A percentile compares a stretch with the other conserved stretches of the same genome.
Conservation (phyloP, 192 early-diverging fungal species). For the Coemansia sp. region DNA sequence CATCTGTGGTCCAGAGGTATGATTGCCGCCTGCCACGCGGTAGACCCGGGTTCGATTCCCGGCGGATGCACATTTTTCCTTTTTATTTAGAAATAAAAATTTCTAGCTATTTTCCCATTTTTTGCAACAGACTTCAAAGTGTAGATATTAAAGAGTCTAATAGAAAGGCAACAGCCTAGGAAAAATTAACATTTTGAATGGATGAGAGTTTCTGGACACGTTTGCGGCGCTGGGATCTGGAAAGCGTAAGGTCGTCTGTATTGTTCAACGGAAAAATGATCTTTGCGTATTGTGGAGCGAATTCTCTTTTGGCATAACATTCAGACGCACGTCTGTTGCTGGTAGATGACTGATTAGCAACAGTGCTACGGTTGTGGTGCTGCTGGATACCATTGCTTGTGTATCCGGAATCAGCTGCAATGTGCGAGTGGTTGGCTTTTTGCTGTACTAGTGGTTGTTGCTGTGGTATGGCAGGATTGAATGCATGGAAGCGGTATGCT, state of each 20-base stretch:
- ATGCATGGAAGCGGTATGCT: constrained; percentile 52
- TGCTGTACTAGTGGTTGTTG: not conserved
- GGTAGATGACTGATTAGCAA: not conserved
- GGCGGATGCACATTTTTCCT: constrained; percentile 54
- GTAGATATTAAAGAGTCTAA: not conserved
- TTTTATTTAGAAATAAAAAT: too few relatives aligned
- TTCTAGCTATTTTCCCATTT: constrained; percentile 1
- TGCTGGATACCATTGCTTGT: not conserved
- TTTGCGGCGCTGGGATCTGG: constrained; percentile 46
- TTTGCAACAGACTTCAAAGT: not conserved
- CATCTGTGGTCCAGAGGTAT: constrained; percentile 61
- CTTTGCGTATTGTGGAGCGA: constrained; percentile 36
- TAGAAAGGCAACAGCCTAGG: not conserved
- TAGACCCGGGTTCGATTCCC: constrained; percentile 80
- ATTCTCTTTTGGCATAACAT: constrained; percentile 33
- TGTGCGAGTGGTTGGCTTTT: not conserved
- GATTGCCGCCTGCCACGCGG: constrained; percentile 75
- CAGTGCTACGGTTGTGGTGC: not conserved
- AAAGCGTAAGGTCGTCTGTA: constrained; percentile 36
- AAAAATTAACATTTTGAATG: constrained; percentile 21
- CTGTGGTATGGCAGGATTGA: constrained; percentile 23
- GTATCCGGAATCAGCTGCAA: not conserved
- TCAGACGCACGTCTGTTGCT: constrained; percentile 22
- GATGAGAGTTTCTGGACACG: constrained; percentile 19
- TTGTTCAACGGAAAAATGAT: constrained; percentile 48